phyloP scores from a whole-genome alignment of 1,139 yeast species.

The Yamadazyma sp. region DNA sequence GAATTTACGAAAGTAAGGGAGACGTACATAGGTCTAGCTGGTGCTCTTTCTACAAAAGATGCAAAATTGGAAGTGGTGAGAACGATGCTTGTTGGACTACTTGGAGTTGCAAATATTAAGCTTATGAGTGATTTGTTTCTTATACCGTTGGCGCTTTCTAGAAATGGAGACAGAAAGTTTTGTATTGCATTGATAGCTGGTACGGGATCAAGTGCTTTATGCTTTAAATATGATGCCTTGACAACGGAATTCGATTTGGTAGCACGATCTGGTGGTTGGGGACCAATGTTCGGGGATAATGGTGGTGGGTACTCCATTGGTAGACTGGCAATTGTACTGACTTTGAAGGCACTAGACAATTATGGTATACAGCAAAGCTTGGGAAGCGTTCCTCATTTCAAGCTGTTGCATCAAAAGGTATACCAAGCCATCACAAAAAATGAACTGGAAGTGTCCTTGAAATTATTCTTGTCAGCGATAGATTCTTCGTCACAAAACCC shows the following conservation, averaged over 20 bases:
- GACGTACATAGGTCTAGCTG: conserved; percentile 7
- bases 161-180: neutral
- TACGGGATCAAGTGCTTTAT: conserved; percentile 9
- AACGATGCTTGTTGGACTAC: neutral
- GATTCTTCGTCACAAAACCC: neutral
- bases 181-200: conserved; percentile 10
- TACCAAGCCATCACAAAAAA: neutral
- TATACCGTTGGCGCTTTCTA: conserved; percentile 6
- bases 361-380: neutral
- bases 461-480: neutral
- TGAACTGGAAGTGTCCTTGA: neutral
- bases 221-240: conserved; percentile 3
- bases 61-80: conserved; percentile 1
- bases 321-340: conserved; percentile 4
- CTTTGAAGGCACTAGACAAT: conserved; percentile 7
- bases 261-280: conserved; percentile 10
- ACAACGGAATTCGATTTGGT: conserved; percentile 2
- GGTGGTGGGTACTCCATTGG: conserved; percentile 11
- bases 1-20: neutral
- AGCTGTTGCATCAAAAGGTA: conserved; percentile 4
- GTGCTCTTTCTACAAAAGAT: conserved; percentile 5
- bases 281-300: conserved; percentile 10
- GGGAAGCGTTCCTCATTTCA: neutral
- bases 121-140: conserved; percentile 8
- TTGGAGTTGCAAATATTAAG: conserved; percentile 1